Evolutionary conservation across 352 stramenopile species (phyloP), one percentile per base, ranked within the genome.

Genomic region (Pythium folliculosum): DNA sequence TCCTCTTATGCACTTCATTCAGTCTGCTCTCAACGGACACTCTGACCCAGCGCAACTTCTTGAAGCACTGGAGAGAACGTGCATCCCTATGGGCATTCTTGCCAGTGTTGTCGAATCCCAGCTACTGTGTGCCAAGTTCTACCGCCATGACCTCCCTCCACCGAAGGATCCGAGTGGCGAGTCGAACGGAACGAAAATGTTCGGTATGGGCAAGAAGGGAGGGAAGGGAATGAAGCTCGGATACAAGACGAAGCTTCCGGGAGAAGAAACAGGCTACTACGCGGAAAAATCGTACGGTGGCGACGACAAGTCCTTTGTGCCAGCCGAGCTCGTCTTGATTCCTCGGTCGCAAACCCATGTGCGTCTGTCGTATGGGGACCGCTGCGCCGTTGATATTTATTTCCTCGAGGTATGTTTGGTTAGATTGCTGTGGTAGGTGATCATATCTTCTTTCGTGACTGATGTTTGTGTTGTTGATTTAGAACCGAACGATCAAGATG

Each of bases 301-400:
- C 49, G 86, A 95, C 63, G 86, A 95, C 75, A 93, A 93, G 65
- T 90, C 86, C 30, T 95, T 95, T 49, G 85, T 95, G 30, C 77
- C 86, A 58, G 87, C 84, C 10, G 87, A 95, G 60, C 67, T 95
- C 17, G 81, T 93, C 59, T 76, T 95, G 57, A 95, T 95, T 62
- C 87, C 87, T 48, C 83, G 87, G 54, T 94, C 87, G 50, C 87
- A 95, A 70, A 92, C 84, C 32, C 85, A 94, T 61, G 82, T 95
- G 66, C 85, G 86, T 53, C 67, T 95, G 57, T 90, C 83, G 40
- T 95, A 95, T 71, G 86, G 78, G 56, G 84, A 95, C 63, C 85
- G 87, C 25, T 94, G 82, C 71, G 87, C 84, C 58, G 86, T 95
- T 75, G 87, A 95, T 91, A 91, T 95, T 89, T 94, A 91, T 91